phyloP scores from a whole-genome alignment of 2,329 filamentous ascomycete species.

The Calonectria crousiana region DNA sequence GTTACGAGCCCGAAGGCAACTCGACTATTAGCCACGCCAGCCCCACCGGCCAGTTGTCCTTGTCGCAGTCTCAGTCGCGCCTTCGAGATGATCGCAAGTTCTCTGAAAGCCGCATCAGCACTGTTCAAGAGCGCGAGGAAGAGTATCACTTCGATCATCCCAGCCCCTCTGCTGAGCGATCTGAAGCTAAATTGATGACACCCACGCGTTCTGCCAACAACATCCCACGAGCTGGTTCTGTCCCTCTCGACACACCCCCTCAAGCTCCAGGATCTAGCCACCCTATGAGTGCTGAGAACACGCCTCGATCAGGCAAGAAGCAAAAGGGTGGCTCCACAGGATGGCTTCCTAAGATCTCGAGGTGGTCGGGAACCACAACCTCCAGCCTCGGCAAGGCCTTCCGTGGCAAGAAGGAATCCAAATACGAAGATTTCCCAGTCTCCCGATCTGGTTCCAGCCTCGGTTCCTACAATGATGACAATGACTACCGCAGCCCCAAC shows the following conservation, averaged over 20 bases:
- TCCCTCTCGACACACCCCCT: slow-evolving; percentile 70
- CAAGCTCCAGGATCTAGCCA: slow-evolving; percentile 56
- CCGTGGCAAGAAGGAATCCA: slow-evolving; percentile 71
- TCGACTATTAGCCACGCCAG: slow-evolving; percentile 76
- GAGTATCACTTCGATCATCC: slow-evolving; percentile 71
- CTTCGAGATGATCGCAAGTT: slow-evolving; percentile 66
- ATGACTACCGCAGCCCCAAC: slow-evolving; percentile 65
- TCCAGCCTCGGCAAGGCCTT: slow-evolving; percentile 87
- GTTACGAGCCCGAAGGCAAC: slow-evolving; percentile 88
- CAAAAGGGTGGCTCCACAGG: slow-evolving; percentile 87
- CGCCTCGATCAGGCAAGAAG: slow-evolving; percentile 81
- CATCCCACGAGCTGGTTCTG: slow-evolving; percentile 63
- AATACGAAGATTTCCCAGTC: slow-evolving; percentile 69
- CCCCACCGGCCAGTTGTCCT: slow-evolving; percentile 81
- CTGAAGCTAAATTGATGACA: slow-evolving; percentile 68
- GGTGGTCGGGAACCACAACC: slow-evolving; percentile 97
- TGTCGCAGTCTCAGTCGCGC: slow-evolving; percentile 62
- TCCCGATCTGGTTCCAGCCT: slow-evolving; percentile 86
- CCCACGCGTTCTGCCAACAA: slow-evolving; percentile 62
- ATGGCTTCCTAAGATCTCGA: slow-evolving; percentile 91
- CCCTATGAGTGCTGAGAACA: slow-evolving; percentile 80
- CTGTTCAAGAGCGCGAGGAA: slow-evolving; percentile 86
- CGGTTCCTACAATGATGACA: slow-evolving; percentile 72
- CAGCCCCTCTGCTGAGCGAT: slow-evolving; percentile 54
- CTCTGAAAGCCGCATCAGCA: slow-evolving; percentile 88